These are phyloP conservation scores for Nissolia schottii DNA, from an alignment of 306 rosid genomes.

Conservation along the genomic window DNA sequence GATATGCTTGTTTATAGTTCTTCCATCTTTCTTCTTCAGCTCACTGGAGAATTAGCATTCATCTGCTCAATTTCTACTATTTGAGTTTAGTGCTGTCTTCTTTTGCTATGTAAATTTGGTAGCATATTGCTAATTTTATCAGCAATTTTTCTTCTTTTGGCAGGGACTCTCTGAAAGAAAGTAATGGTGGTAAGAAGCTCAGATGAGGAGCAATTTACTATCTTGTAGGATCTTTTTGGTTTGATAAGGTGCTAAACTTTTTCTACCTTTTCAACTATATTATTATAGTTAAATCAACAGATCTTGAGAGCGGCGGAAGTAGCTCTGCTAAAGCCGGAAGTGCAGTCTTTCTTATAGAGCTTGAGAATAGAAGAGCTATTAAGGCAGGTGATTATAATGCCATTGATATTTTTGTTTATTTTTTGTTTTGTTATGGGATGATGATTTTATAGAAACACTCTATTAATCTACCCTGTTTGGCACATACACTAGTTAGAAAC, in stretches of 20 bases:
- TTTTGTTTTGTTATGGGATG: background rate
- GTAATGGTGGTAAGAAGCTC: constrained; percentile 36
- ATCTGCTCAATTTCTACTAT: background rate
- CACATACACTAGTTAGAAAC: background rate
- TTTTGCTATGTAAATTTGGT: background rate
- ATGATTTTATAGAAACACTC: background rate
- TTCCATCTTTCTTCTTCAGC: background rate
- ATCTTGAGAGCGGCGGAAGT: constrained; percentile 40
- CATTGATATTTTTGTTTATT: background rate
- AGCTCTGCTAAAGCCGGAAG: constrained; percentile 48
- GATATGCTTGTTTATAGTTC: background rate
- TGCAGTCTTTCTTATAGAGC: constrained; percentile 65
- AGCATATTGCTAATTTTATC: constrained; percentile 1
- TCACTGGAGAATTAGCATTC: background rate
- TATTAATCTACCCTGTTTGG: background rate
- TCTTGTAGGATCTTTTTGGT: background rate
- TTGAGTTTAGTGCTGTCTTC: background rate
- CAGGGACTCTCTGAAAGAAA: constrained; percentile 31
- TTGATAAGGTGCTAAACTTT: background rate
- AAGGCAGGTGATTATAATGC: constrained; percentile 41
- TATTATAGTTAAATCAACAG: constrained; percentile 31
- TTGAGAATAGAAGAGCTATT: constrained; percentile 73
- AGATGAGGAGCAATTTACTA: background rate
- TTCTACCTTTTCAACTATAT: constrained; percentile 1
- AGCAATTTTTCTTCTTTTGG: constrained; percentile 8